phyloP scores from a whole-genome alignment of 2,329 filamentous ascomycete species.

The Purpureocillium takamizusanense region DNA sequence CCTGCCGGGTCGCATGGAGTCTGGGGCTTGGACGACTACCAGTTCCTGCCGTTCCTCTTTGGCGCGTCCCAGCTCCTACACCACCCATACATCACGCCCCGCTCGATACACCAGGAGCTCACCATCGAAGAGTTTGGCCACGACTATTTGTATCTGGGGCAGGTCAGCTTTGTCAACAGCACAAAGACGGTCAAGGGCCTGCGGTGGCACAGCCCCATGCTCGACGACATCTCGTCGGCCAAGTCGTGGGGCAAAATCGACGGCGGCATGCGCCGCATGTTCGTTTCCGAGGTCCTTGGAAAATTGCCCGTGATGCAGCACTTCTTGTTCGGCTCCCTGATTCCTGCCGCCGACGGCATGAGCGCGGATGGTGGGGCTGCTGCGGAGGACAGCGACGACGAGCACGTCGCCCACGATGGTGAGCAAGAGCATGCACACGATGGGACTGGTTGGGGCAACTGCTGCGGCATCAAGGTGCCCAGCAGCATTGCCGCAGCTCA shows the following conservation, averaged over 20 bases:
- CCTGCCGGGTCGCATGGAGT: conserved; percentile 95
- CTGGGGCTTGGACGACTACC: conserved; percentile 96
- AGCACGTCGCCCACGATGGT: conserved; percentile 45
- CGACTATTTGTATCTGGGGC: conserved; percentile 85
- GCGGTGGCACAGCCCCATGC: conserved; percentile 95
- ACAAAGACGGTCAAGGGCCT: conserved; percentile 94
- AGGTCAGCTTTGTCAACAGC: conserved; percentile 88
- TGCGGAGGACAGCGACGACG: conserved; percentile 35
- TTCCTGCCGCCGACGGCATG: conserved; percentile 79
- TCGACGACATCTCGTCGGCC: conserved; percentile 90
- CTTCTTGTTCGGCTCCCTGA: conserved; percentile 82
- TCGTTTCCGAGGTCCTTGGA: conserved; percentile 80
- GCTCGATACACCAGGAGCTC: conserved; percentile 78
- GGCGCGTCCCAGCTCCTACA: conserved; percentile 83
- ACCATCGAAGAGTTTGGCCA: conserved; percentile 76
- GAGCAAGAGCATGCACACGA: conserved; percentile 55
- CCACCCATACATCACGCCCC: conserved; percentile 71
- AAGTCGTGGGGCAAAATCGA: conserved; percentile 91
- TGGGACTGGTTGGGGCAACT: conserved; percentile 69
- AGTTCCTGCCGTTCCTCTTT: conserved; percentile 92
- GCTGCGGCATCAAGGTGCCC: conserved; percentile 95
- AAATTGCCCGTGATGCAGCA: conserved; percentile 99
- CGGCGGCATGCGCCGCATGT: conserved; percentile 94
- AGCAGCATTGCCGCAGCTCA: conserved; percentile 86
- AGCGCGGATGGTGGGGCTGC: conserved; percentile 50